Evolutionary conservation across 2,329 filamentous ascomycete species (phyloP), one percentile per base, ranked within the genome.

Genomic region (Paraphaeosphaeria minitans): DNA sequence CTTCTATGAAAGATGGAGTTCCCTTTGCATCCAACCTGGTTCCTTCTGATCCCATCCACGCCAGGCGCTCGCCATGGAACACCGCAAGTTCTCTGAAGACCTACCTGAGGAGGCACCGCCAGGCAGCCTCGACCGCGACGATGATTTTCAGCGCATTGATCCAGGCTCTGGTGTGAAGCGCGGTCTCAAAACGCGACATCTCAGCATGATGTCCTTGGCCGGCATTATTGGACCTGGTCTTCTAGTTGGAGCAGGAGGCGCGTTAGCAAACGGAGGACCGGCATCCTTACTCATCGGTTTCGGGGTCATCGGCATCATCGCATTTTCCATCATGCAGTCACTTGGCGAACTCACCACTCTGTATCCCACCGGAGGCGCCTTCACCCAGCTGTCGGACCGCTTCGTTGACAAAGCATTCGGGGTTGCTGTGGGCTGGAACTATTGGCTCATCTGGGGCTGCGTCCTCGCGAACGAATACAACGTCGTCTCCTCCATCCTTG

Each of bases 231-330:
- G 90, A 0, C 89, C 90, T 4, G 90, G 90, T 22, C 79, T 93
- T 42, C 82, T 93, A 3, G 87, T 92, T 55, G 90, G 89, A 16
- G 84, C 88, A 2, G 90, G 90, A 37, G 86, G 87, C 48, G 90
- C 90, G 0, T 78, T 93, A 24, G 81, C 84, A 13, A 84, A 82
- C 43, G 89, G 89, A 56, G 90, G 90, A 0, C 90, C 90, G 16
- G 90, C 88, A 0, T 87, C 89, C 0, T 77, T 92, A 50, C 74
- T 93, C 37, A 91, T 93, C 68, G 89, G 89, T 1, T 93, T 93
- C 64, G 85, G 83, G 10, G 78, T 91, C 29, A 89, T 92, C 63
- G 89, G 88, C 12, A 83, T 91, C 61, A 85, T 92, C 58, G 90
- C 88, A 13, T 83, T 91, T 61, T 85, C 92, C 60, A 89, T 57